phyloP scores from a whole-genome alignment of 1,139 yeast genomes.

The Yamadazyma epiphylla region DNA sequence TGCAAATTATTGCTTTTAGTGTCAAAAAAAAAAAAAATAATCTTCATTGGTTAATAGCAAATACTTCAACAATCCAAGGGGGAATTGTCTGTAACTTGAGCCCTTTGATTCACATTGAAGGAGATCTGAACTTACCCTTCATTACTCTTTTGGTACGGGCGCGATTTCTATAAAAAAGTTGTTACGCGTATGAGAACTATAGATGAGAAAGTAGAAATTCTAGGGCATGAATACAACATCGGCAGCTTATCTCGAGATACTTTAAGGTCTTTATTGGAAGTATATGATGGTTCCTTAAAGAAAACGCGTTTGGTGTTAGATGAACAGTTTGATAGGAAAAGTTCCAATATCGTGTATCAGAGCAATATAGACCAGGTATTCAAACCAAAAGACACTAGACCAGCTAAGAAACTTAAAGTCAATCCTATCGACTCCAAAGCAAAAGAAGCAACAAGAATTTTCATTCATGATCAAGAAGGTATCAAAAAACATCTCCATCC shows the following conservation, averaged over 20 bases:
- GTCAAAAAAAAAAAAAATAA: too few species aligned
- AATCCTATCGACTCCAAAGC: slow-evolving; percentile 12
- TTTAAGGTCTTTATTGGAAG: slow-evolving; percentile 31
- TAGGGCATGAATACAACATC: slow-evolving; percentile 12
- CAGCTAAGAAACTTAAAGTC: slow-evolving; percentile 12
- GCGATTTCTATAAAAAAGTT: too few species aligned
- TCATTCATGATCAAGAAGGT: slow-evolving; percentile 27
- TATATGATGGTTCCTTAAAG: slow-evolving; percentile 36
- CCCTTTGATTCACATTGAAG: too few species aligned
- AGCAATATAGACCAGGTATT: neutral
- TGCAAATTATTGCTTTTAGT: too few species aligned
- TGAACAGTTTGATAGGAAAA: slow-evolving; percentile 13
- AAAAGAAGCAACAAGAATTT: slow-evolving; percentile 12
- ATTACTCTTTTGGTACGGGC: too few species aligned
- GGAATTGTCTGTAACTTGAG: too few species aligned
- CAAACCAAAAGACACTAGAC: neutral
- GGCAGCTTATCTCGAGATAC: slow-evolving; percentile 22
- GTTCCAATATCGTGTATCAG: neutral
- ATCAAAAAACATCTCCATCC: slow-evolving; percentile 36
- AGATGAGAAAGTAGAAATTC: slow-evolving; percentile 11
- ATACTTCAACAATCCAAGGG: too few species aligned
- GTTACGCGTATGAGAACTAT: slow-evolving; percentile 7
- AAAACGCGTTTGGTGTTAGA: slow-evolving; percentile 24
- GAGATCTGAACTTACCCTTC: too few species aligned
- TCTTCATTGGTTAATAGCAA: too few species aligned